These are phyloP conservation scores for Friedmanniomyces endolithicus DNA, from an alignment of 495 filamentous ascomycete genomes.

Conservation along the genomic window DNA sequence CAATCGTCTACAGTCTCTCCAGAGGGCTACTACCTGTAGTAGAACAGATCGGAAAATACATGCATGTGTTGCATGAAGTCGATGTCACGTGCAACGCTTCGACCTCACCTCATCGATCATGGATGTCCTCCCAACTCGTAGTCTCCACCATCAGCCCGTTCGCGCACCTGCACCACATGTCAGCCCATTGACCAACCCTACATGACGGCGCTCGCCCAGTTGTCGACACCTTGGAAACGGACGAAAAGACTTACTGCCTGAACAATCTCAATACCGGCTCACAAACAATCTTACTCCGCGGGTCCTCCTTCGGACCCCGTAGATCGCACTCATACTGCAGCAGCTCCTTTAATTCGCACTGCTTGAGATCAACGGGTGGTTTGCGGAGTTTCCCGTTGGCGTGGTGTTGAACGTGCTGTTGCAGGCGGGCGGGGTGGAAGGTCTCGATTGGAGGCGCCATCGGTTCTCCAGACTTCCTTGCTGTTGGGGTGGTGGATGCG, in stretches of 20 bases:
- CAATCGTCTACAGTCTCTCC: no score
- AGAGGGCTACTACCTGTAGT: no score
- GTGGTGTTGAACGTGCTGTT: constrained; percentile 37
- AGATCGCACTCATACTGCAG: constrained; percentile 72
- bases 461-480: neutral
- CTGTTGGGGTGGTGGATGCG: neutral
- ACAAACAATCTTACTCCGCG: constrained; percentile 50
- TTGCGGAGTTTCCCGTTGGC: constrained; percentile 40
- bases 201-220: no score
- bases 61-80: neutral
- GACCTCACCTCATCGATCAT: constrained; percentile 12
- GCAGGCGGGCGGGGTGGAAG: constrained; percentile 45
- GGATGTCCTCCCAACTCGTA: constrained; percentile 54
- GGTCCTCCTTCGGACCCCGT: constrained; percentile 37
- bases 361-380: constrained; percentile 44
- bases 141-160: constrained; percentile 71
- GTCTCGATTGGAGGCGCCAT: constrained; percentile 51
- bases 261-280: constrained; percentile 66
- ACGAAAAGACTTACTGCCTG: constrained; percentile 56
- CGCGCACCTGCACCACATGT: constrained; percentile 30
- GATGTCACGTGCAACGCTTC: constrained; percentile 4
- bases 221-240: no score
- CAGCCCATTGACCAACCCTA: no score
- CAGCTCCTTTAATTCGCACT: constrained; percentile 65
- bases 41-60: neutral